phyloP scores from a whole-genome alignment of 805 yeast genomes.

The Cyberlindnera subsufficiens region DNA sequence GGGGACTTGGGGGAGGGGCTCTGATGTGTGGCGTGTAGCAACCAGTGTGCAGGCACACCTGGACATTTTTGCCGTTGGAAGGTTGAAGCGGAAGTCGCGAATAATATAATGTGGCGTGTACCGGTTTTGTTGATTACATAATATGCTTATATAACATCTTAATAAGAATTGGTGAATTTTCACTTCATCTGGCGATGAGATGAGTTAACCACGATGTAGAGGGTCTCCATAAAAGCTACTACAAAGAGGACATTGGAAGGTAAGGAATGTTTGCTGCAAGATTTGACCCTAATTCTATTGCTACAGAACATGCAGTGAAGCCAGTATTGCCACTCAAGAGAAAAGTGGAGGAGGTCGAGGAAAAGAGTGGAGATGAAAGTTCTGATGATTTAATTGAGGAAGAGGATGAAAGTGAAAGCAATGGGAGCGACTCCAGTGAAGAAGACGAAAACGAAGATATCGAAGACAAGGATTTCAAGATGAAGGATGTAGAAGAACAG shows the following conservation, averaged over 20 bases:
- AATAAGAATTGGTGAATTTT: too few species aligned
- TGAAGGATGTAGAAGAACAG: slow-evolving; percentile 8
- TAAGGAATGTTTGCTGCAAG: slow-evolving; percentile 53
- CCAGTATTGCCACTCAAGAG: slow-evolving; percentile 3
- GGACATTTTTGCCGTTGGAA: too few species aligned
- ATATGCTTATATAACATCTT: too few species aligned
- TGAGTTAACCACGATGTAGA: neutral
- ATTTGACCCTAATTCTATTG: slow-evolving; percentile 44
- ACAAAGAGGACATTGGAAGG: too few species aligned
- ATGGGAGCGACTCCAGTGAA: slow-evolving; percentile 17
- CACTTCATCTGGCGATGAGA: too few species aligned
- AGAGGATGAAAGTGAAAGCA: slow-evolving; percentile 18
- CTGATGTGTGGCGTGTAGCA: too few species aligned
- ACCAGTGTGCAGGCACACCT: too few species aligned
- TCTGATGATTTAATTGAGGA: slow-evolving; percentile 8
- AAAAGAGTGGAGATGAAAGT: slow-evolving; percentile 1
- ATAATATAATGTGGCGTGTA: too few species aligned
- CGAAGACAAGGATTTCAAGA: slow-evolving; percentile 9
- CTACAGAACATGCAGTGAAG: neutral
- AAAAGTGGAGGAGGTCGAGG: slow-evolving; percentile 8
- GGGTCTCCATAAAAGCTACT: too few species aligned
- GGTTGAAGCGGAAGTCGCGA: too few species aligned
- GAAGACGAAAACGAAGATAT: neutral
- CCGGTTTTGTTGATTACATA: too few species aligned
- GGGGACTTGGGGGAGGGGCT: too few species aligned